Base-by-base conservation (phyloP, 352 stramenopile species). In the Labyrinthula sp. region DNA sequence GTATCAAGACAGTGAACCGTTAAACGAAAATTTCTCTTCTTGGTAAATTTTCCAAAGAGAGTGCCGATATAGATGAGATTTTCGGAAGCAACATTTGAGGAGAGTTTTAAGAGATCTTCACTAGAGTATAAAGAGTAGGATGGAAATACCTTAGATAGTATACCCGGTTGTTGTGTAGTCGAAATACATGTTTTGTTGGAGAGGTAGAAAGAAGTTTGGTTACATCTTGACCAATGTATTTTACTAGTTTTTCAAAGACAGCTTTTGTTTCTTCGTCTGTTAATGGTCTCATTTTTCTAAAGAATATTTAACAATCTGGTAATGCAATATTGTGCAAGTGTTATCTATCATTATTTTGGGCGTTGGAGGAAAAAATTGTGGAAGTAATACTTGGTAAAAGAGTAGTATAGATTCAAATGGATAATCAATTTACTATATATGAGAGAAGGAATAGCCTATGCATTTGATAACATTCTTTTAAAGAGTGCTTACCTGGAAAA, bases 1-100 rank as follows among this genome's bases (percentile, higher is more conserved):
- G 94, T 93, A 68, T 99, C 89, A 37, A 99, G 69, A 52, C 85
- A 88, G 26, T 88, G 95, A 62, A 97, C 95, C 61, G 88, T 80
- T 55, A 99, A 64, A 60, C 91, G 74, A 63, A 95, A 95, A 62
- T 96, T 97, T 48, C 88, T 86, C 48, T 72, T 82, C 65, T 99
- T 95, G 25, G 85, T 97, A 64, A 97, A 93, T 66, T 96, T 95
- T 27, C 87, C 89, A 30, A 99, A 77, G 48, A 83, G 92, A 43
- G 84, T 96, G 45, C 89, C 89, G 38, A 95, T 75, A 56, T 79
- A 84, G 27, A 96, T 58, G 14, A 97, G 62, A 49, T 93, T 79
- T 50, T 96, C 85, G 37, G 75, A 69, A 35, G 70, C 69, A 15
- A 99, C 72, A 50, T 91, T 94, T 10, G 73, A 84, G 4, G 86